Base-by-base conservation (phyloP, 2,329 filamentous ascomycete genomes). In the Clonostachys sp. region DNA sequence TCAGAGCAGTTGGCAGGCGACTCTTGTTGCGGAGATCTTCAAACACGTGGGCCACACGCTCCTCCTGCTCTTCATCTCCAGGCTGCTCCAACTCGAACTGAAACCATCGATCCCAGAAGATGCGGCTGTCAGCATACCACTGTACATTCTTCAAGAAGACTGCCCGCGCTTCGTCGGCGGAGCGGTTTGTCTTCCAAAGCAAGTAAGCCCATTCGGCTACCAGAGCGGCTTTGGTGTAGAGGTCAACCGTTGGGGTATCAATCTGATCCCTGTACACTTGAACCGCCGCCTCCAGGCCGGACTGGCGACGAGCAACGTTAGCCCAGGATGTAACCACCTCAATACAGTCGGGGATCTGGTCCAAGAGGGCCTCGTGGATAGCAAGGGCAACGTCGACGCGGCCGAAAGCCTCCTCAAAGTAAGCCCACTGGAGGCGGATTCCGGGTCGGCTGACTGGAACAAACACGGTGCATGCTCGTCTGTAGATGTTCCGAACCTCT, bases 101-200 rank as follows among this genome's bases (percentile, higher is more conserved):
- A 47, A 97, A 79, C 75, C 91, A 97, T 59, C 82, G 88, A 56
- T 84, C 77, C 92, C 94, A 99, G 74, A 97, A 97, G 41, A 88
- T 75, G 34, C 84, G 81, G 64, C 91, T 96, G 61, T 94, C 89
- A 3, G 85, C 77, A 62, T 95, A 96, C 75, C 84, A 89, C 61
- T 91, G 84, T 48, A 87, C 78, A 57, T 96, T 92, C 66, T 86
- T 87, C 51, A 83, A 72, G 71, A 92, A 97, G 1, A 96, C 81
- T 46, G 86, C 81, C 30, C 94, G 87, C 38, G 91, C 91, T 58
- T 92, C 89, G 10, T 89, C 85, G 1, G 83, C 74, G 0, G 84
- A 86, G 14, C 89, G 88, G 71, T 92, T 91, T 61, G 86, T 81
- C 68, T 91, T 94, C 89, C 90, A 96, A 41, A 96, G 63, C 47